Percentiles rank a stretch among this genome's conserved stretches.
phyloP scores from a whole-genome alignment of 2,329 filamentous ascomycete genomes.

The Neobulgaria alba region DNA sequence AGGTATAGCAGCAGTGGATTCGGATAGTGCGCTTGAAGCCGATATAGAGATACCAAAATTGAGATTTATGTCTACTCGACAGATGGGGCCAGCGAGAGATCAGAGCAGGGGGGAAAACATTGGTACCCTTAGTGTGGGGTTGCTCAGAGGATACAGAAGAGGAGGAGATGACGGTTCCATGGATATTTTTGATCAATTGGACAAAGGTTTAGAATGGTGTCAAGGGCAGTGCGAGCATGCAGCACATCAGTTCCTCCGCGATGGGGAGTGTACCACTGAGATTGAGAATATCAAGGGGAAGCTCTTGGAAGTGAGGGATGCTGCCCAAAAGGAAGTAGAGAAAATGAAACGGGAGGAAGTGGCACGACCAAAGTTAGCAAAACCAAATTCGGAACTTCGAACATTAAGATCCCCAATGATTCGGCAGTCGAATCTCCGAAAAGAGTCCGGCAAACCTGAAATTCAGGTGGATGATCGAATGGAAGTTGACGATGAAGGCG shows the following conservation, averaged over 20 bases:
- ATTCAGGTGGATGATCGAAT: constrained; percentile 21
- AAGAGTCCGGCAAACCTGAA: no score
- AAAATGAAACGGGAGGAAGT: constrained; percentile 16
- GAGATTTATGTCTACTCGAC: constrained; percentile 32
- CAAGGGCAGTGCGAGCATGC: constrained; percentile 78
- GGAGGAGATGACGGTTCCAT: constrained; percentile 10
- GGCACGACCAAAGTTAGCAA: constrained; percentile 2
- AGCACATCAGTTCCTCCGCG: constrained; percentile 81
- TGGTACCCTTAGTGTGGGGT: constrained; percentile 11
- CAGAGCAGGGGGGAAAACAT: neutral
- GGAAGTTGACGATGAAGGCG: constrained; percentile 23
- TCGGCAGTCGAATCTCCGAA: no score
- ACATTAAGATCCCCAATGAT: no score
- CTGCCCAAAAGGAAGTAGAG: constrained; percentile 21
- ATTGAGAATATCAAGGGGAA: constrained; percentile 49
- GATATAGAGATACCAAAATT: constrained; percentile 28
- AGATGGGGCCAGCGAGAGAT: constrained; percentile 29
- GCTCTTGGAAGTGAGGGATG: constrained; percentile 45
- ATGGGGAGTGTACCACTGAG: constrained; percentile 75
- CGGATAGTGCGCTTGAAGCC: constrained; percentile 19
- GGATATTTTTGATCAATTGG: constrained; percentile 63
- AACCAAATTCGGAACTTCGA: neutral
- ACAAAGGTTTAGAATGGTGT: constrained; percentile 70
- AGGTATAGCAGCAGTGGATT: constrained; percentile 2
- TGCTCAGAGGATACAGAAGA: constrained; percentile 21